Evolutionary conservation across 495 filamentous ascomycete species (phyloP).

Genomic region (Cairneyella variabilis): DNA sequence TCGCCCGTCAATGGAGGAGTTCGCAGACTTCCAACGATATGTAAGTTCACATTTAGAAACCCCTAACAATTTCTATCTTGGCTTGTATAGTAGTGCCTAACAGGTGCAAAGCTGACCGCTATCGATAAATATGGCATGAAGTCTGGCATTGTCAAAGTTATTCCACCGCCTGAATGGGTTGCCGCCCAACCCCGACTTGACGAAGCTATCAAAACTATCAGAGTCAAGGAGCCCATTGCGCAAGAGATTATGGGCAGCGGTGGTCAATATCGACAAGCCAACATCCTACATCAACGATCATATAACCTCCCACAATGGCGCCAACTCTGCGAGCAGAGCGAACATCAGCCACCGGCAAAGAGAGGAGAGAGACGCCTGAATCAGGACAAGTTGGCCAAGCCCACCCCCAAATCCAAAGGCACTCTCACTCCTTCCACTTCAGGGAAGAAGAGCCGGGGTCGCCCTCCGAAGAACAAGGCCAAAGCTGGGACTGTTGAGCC

Average conservation of each 20-base stretch:
- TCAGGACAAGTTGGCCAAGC: conserved; percentile 48
- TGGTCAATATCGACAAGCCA: conserved; percentile 92
- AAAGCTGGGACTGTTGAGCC: conserved; percentile 27
- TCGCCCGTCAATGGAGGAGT: conserved; percentile 92
- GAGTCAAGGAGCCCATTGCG: conserved; percentile 93
- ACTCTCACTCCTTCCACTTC: conserved; percentile 25
- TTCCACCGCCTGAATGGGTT: conserved; percentile 93
- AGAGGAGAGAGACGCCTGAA: conserved; percentile 85
- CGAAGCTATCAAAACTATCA: conserved; percentile 83
- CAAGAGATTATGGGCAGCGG: conserved; percentile 95
- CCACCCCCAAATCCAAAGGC: conserved; percentile 23
- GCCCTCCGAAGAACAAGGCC: conserved; percentile 37
- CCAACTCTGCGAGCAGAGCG: conserved; percentile 81
- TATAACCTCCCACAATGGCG: conserved; percentile 98
- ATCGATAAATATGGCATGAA: conserved; percentile 95
- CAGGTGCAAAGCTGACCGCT: conserved; percentile 56
- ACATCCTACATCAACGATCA: conserved; percentile 89
- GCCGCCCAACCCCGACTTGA: conserved; percentile 72
- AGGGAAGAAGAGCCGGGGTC: conserved; percentile 23
- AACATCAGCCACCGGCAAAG: conserved; percentile 93
- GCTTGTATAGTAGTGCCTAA: neutral
- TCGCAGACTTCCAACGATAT: conserved; percentile 85
- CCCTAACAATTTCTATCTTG: neutral
- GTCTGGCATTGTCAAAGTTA: conserved; percentile 91
- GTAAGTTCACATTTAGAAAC: conserved; percentile 24